Percentiles rank a stretch among this genome's conserved stretches.
Conservation (phyloP, 208 protist species). For the Naegleria fowleri region DNA sequence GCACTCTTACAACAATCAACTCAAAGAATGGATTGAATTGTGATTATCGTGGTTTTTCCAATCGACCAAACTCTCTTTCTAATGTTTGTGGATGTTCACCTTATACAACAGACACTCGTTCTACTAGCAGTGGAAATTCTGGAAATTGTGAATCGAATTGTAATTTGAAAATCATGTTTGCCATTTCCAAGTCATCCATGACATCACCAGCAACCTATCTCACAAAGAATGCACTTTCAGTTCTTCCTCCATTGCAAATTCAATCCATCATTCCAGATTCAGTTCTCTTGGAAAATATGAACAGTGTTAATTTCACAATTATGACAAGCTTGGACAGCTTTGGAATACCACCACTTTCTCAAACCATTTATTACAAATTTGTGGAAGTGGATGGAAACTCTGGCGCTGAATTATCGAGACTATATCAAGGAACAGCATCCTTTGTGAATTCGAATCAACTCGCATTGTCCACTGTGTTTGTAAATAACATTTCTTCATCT, state of each 20-base stretch:
- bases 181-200: background rate
- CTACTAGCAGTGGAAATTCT: background rate
- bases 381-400: background rate
- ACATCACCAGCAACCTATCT: background rate
- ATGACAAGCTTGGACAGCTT: background rate
- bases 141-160: background rate
- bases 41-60: background rate
- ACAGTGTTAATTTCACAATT: background rate
- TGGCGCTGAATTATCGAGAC: background rate
- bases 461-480: background rate
- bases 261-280: background rate
- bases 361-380: background rate
- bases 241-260: background rate
- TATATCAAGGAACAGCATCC: background rate
- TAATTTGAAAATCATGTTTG: background rate
- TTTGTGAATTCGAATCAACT: background rate
- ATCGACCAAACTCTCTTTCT: background rate
- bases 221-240: background rate
- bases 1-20: too few species aligned
- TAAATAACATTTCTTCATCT: background rate
- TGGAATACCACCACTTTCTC: background rate
- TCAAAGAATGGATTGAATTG: background rate
- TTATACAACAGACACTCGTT: background rate
- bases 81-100: background rate
- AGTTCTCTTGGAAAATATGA: background rate